These are phyloP conservation scores for Boletellus emodensis DNA, from an alignment of 768 basidiomycete species.

Conservation along the genomic window DNA sequence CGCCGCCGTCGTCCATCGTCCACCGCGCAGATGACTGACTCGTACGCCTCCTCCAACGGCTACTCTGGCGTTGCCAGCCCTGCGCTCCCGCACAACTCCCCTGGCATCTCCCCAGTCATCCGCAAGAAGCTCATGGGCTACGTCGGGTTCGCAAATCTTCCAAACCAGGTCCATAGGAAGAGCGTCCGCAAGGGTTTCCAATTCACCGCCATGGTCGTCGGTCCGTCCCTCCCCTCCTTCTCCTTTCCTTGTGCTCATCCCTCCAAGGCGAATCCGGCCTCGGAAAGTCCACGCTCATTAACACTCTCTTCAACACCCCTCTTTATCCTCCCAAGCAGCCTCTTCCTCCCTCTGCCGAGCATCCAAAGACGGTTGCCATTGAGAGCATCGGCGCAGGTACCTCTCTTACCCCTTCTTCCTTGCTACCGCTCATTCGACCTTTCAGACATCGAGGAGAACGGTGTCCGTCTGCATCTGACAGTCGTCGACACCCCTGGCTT, in stretches of 20 bases:
- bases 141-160: constrained; percentile 95
- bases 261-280: constrained; percentile 91
- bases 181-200: constrained; percentile 98
- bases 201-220: constrained; percentile 98
- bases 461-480: constrained; percentile 93
- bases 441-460: constrained; percentile 97
- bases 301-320: constrained; percentile 96
- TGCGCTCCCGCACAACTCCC: constrained; percentile 42
- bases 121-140: constrained; percentile 95
- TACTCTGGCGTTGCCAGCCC: constrained; percentile 60
- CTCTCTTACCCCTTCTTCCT: constrained; percentile 10
- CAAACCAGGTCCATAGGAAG: constrained; percentile 99
- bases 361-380: constrained; percentile 91
- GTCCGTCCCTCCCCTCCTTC: constrained; percentile 48
- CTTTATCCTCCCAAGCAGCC: constrained; percentile 90
- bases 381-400: constrained; percentile 97
- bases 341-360: constrained; percentile 78
- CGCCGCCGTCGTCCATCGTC: constrained; percentile 22
- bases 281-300: constrained; percentile 98
- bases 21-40: constrained; percentile 63
- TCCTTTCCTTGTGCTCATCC: constrained; percentile 8
- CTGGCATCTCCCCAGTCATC: constrained; percentile 39
- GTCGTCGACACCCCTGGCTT: constrained; percentile 99
- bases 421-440: constrained; percentile 13
- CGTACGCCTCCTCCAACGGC: constrained; percentile 59